Evolutionary conservation across 257 asterid genomes (phyloP), one percentile per base, ranked within the genome.

Genomic region (Orobanche coerulescens): DNA sequence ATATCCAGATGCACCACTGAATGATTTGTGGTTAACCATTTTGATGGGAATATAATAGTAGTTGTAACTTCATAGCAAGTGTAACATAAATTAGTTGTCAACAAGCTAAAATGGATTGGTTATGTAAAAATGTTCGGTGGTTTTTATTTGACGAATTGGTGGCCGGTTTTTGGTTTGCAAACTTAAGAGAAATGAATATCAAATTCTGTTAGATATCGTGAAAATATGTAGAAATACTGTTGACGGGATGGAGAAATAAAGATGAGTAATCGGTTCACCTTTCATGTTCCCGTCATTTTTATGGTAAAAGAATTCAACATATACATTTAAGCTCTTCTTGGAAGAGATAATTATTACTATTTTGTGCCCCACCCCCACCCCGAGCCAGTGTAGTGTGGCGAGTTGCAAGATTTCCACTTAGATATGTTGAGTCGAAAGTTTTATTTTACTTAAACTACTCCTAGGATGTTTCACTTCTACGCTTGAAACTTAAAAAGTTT

Each of bases 381-480:
- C n/a, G n/a, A n/a, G n/a, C n/a, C n/a, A n/a, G 4, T 58, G 30
- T 57, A 42, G 67, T 37, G 44, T 67, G 60, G 50, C 40, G 55
- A 28, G 55, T 67, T 58, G 62, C 63, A 57, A 67, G 26, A 23
- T 58, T 46, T 71, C 54, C 54, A 62, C 25, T 72, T 72, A 24
- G 61, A n/a, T 30, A 13, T 31, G 33, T 30, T 62, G 51, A 52
- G 20, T 6, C 11, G 20, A 37, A 65, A 34, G 28, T 49, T 28
- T 25, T 2, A 18, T 55, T 39, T 69, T n/a, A 6, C 40, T 37
- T 31, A 48, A 20, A 26, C 58, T 64, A 47, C 59, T 49, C 36
- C 34, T 47, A 53, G 74, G 60, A 54, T 47, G 57, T 54, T 9
- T 19, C 16, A 26, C 31, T 53, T 23, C 16, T 62, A 24, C 33